These are phyloP conservation scores for Protomyces arabidopsidicola DNA, from an alignment of 1,139 yeast genomes.

Conservation along the genomic window DNA sequence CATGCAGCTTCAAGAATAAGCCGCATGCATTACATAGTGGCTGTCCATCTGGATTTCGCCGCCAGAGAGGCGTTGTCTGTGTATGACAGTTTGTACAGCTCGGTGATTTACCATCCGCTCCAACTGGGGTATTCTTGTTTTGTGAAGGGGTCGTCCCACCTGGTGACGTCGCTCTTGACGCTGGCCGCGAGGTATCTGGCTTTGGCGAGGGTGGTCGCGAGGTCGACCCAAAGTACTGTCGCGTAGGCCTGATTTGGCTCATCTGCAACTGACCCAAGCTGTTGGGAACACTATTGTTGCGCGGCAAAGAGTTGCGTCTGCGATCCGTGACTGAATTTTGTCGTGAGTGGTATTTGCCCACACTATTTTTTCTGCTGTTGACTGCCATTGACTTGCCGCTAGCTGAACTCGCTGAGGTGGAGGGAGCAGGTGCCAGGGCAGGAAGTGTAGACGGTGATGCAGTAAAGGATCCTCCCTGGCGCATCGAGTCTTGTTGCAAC, in stretches of 20 bases:
- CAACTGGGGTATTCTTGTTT: conserved; percentile 26
- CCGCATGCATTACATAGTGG: conserved; percentile 97
- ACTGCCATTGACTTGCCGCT: not conserved
- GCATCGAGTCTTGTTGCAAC: not conserved
- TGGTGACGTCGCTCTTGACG: conserved; percentile 14
- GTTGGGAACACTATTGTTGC: conserved; percentile 20
- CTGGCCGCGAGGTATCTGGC: conserved; percentile 5
- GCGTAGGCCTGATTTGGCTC: conserved; percentile 15
- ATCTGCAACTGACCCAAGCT: conserved; percentile 10
- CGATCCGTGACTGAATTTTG: conserved; percentile 12
- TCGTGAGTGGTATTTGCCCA: conserved; percentile 10
- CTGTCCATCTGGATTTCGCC: conserved; percentile 87
- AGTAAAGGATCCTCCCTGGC: not conserved
- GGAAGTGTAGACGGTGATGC: not conserved
- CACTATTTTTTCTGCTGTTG: conserved; percentile 3
- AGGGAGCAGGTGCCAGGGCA: not conserved
- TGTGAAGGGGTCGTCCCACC: conserved; percentile 15
- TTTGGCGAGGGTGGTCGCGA: conserved; percentile 8
- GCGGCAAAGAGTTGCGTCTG: conserved; percentile 11
- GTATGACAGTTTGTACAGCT: conserved; percentile 86
- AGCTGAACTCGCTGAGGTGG: not conserved
- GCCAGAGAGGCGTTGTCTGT: conserved; percentile 90
- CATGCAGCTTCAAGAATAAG: conserved; percentile 80
- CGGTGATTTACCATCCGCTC: conserved; percentile 33
- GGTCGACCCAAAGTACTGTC: not conserved